Evolutionary conservation across 1,139 yeast genomes (phyloP), one percentile per base, ranked within the genome.

Genomic region (Hemisphaericaspora xylofermentans): DNA sequence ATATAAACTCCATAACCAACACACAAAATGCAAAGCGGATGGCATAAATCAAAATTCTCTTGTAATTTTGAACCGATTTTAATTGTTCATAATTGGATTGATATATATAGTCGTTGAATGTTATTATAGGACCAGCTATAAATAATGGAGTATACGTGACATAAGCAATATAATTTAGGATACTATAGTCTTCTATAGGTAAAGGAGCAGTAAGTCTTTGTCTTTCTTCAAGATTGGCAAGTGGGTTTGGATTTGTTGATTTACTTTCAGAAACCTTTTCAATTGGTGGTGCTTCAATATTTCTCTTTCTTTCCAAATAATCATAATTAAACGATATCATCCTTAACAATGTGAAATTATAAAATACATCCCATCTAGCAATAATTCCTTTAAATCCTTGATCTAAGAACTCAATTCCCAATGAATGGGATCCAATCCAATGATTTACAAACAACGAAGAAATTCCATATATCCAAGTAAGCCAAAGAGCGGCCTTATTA

Each of bases 291-390:
- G 17, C 48, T 36, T 35, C 46, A 49, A 36, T 49, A 48, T 27
- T 35, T 51, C 53, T 49, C 50, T 60, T 63, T 47, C 78, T 68
- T 52, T 76, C 79, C 33, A 84, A 60, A 54, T 76, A 88, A 61
- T 94, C 99, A 49, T 87, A 61, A 50, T 87, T 87, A 62, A 75
- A 93, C 43, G 96, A 87, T 37, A 94, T 65, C 78, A 89, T 79
- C 51, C 97, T 74, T 41, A 94, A 72, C 48, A 93, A 68, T 1
- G 96, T 84, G 61, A 94, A 88, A 61, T 93, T 94, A 73, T 82
- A 94, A 54, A 87, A 88, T 7, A 94, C 97, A 57, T 93, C 98
- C 99, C 99, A 94, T 51, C 98, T 72, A 15, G 80, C 74, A 50
- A 93, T 82, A 19, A 91, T 74, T 0, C 98, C 98, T 58, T 69